Evolutionary conservation across 2,329 filamentous ascomycete genomes (phyloP), one percentile per base, ranked within the genome.

Genomic region (Paecilomyces sp.): DNA sequence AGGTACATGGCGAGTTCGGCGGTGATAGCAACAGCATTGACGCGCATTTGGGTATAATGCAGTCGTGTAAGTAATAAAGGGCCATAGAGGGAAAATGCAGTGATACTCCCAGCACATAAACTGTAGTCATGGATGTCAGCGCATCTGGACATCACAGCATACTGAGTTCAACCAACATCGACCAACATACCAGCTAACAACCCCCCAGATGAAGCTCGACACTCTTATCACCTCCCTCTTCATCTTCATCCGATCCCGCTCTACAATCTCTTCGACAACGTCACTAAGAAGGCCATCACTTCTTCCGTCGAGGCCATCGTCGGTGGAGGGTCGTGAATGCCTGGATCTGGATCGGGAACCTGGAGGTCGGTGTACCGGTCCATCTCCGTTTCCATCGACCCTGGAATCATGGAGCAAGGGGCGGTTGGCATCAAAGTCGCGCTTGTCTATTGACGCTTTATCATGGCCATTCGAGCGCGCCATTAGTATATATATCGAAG

Each of bases 61-160:
- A 99, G 82, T 53, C 88, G 87, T 58, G 88, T 88, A 74, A 96
- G 91, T 77, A 99, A 91, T 55, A 95, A 82, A 66, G 91, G 92
- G 8, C 90, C 94, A 73, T 97, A 99, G 33, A 99, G 85, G 36
- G 92, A 96, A 79, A 94, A 99, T 55, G 92, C 90, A 56, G 91
- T 92, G 69, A 97, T 91, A 68, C 91, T 95, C 62, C 93, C 94
- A 31, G 92, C 93, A 72, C 90, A 94, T 33, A 97, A 83, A 66
- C 79, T 82, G 66, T 22, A 60, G 36, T 41, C 28, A 36, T 57
- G 5, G 56, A 18, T 58, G 62, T 60, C 50, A 57, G 57, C 62
- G 55, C 61, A 56, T 18, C 52, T 30, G 22, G 41, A n/a, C 8
- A 3, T n/a, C n/a, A n/a, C 18, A 47, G 25, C 13, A 22, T 18